Evolutionary conservation across 495 filamentous ascomycete species (phyloP), one percentile per base, ranked within the genome.

Genomic region (Bryoglossum gracile): DNA sequence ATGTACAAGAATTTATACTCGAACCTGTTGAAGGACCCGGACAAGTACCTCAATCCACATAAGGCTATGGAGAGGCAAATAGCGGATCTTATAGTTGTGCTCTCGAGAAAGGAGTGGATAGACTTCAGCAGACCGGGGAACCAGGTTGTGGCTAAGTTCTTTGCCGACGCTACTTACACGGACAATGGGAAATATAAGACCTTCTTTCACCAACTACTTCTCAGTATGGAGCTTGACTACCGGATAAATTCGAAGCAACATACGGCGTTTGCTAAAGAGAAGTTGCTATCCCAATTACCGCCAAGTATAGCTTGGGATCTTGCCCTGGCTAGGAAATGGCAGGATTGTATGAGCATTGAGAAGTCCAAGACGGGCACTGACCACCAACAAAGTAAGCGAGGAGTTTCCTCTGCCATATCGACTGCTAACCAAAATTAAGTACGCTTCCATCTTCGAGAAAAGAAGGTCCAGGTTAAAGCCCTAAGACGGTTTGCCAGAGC

Each of bases 141-240:
- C 50, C 83, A 86, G 54, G 75, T 83, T 35, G 70, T 81, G 34
- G 80, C 82, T 13, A 75, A 74, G 44, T 84, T 78, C 62, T 77
- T 84, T 32, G 69, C 73, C 36, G 73, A 75, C 51, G 66, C 67
- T 23, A 49, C 58, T 16, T 56, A 64, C 16, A 44, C 57, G 36
- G 42, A 62, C 50, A 39, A 64, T 55, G 64, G 64, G 35, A 72
- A 71, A 52, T 70, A 70, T 34, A 76, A 76, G 36, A 38, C 54
- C 18, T 86, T 87, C 68, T 87, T 83, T 62, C 82, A 85, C 64
- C 83, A 86, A 62, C 64, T 87, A 21, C 67, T 87, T 8, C 69
- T 87, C 35, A 80, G 81, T 50, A 68, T 82, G 43, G 83, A 86
- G 61, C 66, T 87, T 3, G 77, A 84, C 51, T 60, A 78, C 32